These are phyloP conservation scores for Leptographium wingfieldii DNA, from an alignment of 2,329 filamentous ascomycete genomes.

Conservation along the genomic window DNA sequence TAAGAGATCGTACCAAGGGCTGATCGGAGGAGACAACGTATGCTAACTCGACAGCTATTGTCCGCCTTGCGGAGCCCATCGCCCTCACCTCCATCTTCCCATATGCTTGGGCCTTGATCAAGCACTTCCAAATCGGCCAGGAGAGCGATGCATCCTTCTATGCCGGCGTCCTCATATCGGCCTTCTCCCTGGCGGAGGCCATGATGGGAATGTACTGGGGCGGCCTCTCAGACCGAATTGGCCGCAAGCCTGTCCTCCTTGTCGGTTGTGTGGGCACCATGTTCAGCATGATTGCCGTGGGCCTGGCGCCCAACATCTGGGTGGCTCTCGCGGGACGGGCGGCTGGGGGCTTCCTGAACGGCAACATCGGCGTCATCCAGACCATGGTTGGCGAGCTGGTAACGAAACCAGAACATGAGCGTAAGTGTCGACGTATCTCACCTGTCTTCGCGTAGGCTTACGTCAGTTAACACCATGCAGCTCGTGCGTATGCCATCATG, in stretches of 20 bases:
- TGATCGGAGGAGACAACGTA: background rate
- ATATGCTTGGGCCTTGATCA: conserved; percentile 77
- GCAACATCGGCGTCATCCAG: conserved; percentile 82
- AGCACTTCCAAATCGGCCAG: conserved; percentile 59
- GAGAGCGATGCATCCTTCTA: conserved; percentile 74
- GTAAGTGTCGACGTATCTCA: conserved; percentile 34
- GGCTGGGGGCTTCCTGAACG: conserved; percentile 73
- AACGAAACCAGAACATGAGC: conserved; percentile 72
- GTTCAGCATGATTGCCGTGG: conserved; percentile 70
- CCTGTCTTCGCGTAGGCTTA: background rate
- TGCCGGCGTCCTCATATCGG: conserved; percentile 75
- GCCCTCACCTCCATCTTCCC: conserved; percentile 89
- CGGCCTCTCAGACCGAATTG: conserved; percentile 64
- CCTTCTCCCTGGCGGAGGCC: conserved; percentile 73
- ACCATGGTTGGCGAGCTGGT: conserved; percentile 89
- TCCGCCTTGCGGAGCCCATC: conserved; percentile 84
- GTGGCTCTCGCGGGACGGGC: conserved; percentile 64
- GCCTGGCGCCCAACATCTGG: conserved; percentile 74
- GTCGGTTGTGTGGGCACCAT: conserved; percentile 73
- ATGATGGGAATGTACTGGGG: conserved; percentile 85
- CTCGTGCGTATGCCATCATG: conserved; percentile 81
- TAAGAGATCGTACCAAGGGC: conserved; percentile 29
- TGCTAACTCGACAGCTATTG: conserved; percentile 46
- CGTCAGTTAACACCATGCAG: conserved; percentile 26
- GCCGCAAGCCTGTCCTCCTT: conserved; percentile 74